These are phyloP conservation scores for Candida dubliniensis DNA, from an alignment of 1,139 yeast species.

Conservation along the genomic window DNA sequence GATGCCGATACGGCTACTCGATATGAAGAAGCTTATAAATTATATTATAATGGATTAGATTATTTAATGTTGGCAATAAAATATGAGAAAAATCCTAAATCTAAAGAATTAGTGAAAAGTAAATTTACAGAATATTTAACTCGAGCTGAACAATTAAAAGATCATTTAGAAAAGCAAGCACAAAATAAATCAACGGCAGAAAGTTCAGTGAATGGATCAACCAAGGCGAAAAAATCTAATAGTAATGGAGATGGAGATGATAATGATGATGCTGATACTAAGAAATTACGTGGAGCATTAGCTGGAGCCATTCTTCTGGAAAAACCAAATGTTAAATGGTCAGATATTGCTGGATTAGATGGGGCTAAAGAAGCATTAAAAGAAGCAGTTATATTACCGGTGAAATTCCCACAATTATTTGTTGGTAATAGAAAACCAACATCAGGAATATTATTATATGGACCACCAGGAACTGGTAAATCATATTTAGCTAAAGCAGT, in stretches of 20 bases:
- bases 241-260: slow-evolving; percentile 55
- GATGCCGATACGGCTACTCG: slow-evolving; percentile 90
- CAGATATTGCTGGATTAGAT: slow-evolving; percentile 94
- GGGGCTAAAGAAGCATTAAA: slow-evolving; percentile 94
- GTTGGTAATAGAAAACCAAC: slow-evolving; percentile 94
- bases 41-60: slow-evolving; percentile 91
- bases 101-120: slow-evolving; percentile 84
- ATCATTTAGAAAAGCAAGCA: slow-evolving; percentile 70
- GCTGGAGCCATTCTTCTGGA: slow-evolving; percentile 92
- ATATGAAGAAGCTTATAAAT: slow-evolving; percentile 91
- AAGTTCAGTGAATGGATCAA: slow-evolving; percentile 53
- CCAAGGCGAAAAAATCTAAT: slow-evolving; percentile 57
- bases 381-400: slow-evolving; percentile 79
- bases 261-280: slow-evolving; percentile 76
- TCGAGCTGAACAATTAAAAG: slow-evolving; percentile 92
- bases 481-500: slow-evolving; percentile 96
- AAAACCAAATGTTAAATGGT: slow-evolving; percentile 93
- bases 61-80: slow-evolving; percentile 94
- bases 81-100: slow-evolving; percentile 88
- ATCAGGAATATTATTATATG: slow-evolving; percentile 86
- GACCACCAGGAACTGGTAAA: slow-evolving; percentile 99
- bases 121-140: slow-evolving; percentile 90
- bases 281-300: slow-evolving; percentile 85
- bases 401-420: slow-evolving; percentile 86
- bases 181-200: slow-evolving; percentile 44